These are phyloP conservation scores for Thozetella sp. DNA, from an alignment of 495 filamentous ascomycete genomes.

Conservation along the genomic window DNA sequence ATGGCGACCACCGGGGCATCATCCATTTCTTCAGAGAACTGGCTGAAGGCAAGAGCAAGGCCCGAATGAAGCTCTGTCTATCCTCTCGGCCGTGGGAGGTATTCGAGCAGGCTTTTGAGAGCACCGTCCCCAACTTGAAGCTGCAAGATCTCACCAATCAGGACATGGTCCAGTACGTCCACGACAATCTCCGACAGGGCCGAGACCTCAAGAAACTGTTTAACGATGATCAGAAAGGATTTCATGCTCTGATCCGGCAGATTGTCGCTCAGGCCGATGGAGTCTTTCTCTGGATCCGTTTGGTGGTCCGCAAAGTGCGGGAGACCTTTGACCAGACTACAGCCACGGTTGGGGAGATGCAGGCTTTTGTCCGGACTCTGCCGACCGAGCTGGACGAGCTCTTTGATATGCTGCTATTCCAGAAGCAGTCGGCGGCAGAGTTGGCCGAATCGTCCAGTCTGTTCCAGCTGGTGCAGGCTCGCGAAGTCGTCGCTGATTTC, in stretches of 20 bases:
- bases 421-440: constrained; percentile 2
- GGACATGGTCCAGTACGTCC: constrained; percentile 18
- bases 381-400: constrained; percentile 6
- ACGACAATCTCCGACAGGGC: constrained; percentile 1
- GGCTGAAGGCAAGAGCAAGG: neutral
- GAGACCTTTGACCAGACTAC: neutral
- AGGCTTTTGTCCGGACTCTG: neutral
- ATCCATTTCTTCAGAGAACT: constrained; percentile 20
- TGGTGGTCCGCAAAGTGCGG: constrained; percentile 6
- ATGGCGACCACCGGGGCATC: constrained; percentile 23
- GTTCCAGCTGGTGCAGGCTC: constrained; percentile 11
- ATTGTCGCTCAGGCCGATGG: constrained; percentile 13
- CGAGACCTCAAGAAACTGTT: neutral
- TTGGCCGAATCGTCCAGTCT: constrained; percentile 6
- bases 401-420: constrained; percentile 7
- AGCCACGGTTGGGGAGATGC: neutral
- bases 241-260: constrained; percentile 1
- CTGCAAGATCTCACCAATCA: constrained; percentile 20
- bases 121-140: constrained; percentile 5
- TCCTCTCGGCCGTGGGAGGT: constrained; percentile 30
- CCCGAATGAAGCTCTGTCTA: constrained; percentile 27
- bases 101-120: constrained; percentile 21
- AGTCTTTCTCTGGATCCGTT: constrained; percentile 20
- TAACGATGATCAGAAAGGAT: neutral
- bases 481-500: constrained; percentile 13